Evolutionary conservation across 2,329 filamentous ascomycete species (phyloP).

Genomic region (Phoma herbarum): DNA sequence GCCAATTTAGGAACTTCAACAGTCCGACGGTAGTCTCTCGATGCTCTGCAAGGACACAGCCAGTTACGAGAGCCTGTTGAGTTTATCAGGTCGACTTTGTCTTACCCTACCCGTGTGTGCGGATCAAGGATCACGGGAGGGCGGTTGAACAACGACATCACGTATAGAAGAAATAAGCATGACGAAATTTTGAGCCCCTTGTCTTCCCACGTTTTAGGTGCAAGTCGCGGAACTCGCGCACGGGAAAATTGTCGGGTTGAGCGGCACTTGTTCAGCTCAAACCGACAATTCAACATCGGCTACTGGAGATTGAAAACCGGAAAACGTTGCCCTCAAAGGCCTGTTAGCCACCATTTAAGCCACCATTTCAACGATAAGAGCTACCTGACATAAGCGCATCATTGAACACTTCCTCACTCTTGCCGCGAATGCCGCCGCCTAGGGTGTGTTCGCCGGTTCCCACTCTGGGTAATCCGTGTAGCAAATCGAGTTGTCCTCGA

Average conservation of each 20-base stretch:
- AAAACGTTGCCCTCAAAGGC: not conserved
- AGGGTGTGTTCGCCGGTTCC: constrained; percentile 13
- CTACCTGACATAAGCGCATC: not conserved
- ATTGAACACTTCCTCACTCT: not conserved
- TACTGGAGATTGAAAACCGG: too few relatives aligned
- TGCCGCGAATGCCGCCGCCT: not conserved
- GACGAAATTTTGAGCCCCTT: too few relatives aligned
- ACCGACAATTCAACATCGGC: too few relatives aligned
- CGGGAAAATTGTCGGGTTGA: too few relatives aligned
- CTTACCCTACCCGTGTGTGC: not conserved
- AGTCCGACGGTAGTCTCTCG: not conserved
- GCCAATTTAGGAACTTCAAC: not conserved
- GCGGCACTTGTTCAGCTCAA: too few relatives aligned
- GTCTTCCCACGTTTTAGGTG: too few relatives aligned
- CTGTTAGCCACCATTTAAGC: not conserved
- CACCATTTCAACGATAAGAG: not conserved
- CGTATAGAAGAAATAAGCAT: not conserved
- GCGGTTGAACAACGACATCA: not conserved
- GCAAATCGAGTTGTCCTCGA: constrained; percentile 25
- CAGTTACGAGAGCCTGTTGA: not conserved
- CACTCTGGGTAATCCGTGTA: constrained; percentile 33
- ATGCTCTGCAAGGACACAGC: not conserved
- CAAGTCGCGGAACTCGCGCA: too few relatives aligned
- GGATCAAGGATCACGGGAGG: not conserved
- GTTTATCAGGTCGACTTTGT: not conserved